Evolutionary conservation across 495 filamentous ascomycete species (phyloP).

Genomic region (Penicillium lividum): DNA sequence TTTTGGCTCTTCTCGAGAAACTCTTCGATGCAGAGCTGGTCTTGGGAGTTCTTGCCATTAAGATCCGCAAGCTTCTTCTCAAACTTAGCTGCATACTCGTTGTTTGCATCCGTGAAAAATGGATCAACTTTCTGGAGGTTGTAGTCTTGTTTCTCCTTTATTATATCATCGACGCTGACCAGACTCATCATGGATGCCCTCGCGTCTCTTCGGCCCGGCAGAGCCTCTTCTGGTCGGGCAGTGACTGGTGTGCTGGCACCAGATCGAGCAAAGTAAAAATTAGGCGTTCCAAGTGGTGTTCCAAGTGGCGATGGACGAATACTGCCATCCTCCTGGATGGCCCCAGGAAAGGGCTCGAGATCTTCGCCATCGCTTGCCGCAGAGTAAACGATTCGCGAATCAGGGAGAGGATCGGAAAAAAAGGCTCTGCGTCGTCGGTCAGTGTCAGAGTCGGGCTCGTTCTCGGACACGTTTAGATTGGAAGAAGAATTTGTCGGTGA

Average conservation of each 20-base stretch:
- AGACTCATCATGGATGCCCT: slow-evolving; percentile 52
- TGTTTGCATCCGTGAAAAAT: slow-evolving; percentile 67
- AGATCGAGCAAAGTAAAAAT: slow-evolving; percentile 12
- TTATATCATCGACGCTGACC: slow-evolving; percentile 53
- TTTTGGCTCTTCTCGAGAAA: slow-evolving; percentile 68
- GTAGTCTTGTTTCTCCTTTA: slow-evolving; percentile 59
- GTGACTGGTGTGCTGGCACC: slow-evolving; percentile 24
- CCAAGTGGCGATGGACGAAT: slow-evolving; percentile 14
- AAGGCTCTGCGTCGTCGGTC: neutral
- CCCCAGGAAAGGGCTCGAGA: neutral
- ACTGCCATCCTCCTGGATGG: slow-evolving; percentile 11
- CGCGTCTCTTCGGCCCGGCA: slow-evolving; percentile 41
- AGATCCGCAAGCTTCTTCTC: slow-evolving; percentile 59
- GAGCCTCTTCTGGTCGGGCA: slow-evolving; percentile 53
- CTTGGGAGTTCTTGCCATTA: slow-evolving; percentile 57
- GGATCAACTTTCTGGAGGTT: slow-evolving; percentile 69
- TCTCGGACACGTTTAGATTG: neutral
- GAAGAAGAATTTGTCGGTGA: slow-evolving; percentile 4
- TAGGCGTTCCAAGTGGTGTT: slow-evolving; percentile 18
- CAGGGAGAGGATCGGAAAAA: neutral
- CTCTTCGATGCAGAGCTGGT: slow-evolving; percentile 64
- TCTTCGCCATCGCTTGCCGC: neutral
- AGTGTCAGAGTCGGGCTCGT: neutral
- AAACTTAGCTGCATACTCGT: slow-evolving; percentile 60
- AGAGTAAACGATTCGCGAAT: neutral